Evolutionary conservation across 192 early-diverging fungal species (phyloP), one percentile per base, ranked within the genome.

Genomic region (Coemansia sp.): DNA sequence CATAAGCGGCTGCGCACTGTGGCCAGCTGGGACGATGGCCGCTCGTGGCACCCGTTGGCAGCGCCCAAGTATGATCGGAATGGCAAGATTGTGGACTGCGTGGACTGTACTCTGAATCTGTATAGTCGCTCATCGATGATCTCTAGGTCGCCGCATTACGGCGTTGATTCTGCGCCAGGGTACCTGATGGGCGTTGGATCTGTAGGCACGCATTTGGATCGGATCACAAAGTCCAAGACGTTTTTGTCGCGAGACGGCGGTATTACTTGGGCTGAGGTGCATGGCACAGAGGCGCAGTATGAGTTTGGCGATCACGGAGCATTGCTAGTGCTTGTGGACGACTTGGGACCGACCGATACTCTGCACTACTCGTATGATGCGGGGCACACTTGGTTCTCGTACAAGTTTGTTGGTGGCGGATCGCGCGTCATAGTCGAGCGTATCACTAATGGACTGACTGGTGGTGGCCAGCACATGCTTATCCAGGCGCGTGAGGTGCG

Each of bases 261-360:
- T 17, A 85, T 85, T 17, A 89, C 83, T 5, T 99, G 97, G 97
- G 64, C 51, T 3, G 88, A 93, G 68, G 83, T 95, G 36, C 85
- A 84, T 19, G 85, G 85, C 13, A 86, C 86, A 10, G 87, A 86
- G 17, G 80, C 87, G 62, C 77, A 91, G 62, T 91, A 91, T 69
- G 95, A 93, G 68, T 92, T 97, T 83, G 94, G 92, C 31, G 95
- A 98, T 68, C 92, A 95, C 60, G 97, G 97, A n/a, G 88, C 87
- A 0, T 75, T 99, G 15, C 66, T 97, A 10, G 80, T 94, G 45
- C 38, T 97, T 2, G 85, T 91, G 0, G 88, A 91, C 61, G 90
- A 96, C 46, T 84, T 89, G 42, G 80, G 65, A 2, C 87, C 94
- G 0, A 92, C 91, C 1, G 85, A 91, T 63, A 75, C 84, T 13